Base-by-base conservation (phyloP, 2,329 filamentous ascomycete species). In the Apiospora kogelbergensis region DNA sequence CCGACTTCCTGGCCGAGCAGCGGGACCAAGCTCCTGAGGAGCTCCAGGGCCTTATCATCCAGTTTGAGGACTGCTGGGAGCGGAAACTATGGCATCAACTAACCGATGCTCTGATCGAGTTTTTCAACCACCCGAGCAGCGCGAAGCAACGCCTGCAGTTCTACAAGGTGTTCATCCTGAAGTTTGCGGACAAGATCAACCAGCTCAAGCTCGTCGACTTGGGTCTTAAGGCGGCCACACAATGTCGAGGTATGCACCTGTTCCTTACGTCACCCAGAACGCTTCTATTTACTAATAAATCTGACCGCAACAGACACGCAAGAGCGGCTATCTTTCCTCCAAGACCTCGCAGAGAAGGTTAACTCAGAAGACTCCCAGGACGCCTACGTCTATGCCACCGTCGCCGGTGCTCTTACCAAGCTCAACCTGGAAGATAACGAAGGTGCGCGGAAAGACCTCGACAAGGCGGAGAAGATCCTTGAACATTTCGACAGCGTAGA, bases 11-110 rank as follows among this genome's bases (percentile, higher is more conserved):
- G 73, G 89, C 90, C 71, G 92, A 97, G 76, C 93, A 97, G 88
- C 92, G 94, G 80, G 94, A 97, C 79, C 86, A 90, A 80, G 93
- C 94, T 77, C 93, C 94, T 67, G 93, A 94, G 75, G 93, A 97
- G 80, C 89, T 97, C 67, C 95, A 98, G 83, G 88, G 91, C 77
- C 89, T 93, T 77, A 93, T 98, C 81, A 88, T 99, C 76, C 90
- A 91, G 76, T 97, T 99, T 74, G 96, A 99, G 85, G 94, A 97
- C 80, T 93, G 90, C 79, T 99, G 96, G 96, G 96, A 99, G 86
- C 91, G 95, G 77, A 98, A 98, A 84, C 88, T 99, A 83, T 99
- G 96, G 96, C 96, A 99, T 85, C 95, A 99, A 84, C 91, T 99
- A 74, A 99, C 96, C 44, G 92, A 97, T 78, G 86, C 91, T 67